A percentile compares a stretch with the other conserved stretches of the same genome.
These are phyloP conservation scores for Mortierella sp. DNA, from an alignment of 371 early-diverging fungal genomes.

Conservation along the genomic window DNA sequence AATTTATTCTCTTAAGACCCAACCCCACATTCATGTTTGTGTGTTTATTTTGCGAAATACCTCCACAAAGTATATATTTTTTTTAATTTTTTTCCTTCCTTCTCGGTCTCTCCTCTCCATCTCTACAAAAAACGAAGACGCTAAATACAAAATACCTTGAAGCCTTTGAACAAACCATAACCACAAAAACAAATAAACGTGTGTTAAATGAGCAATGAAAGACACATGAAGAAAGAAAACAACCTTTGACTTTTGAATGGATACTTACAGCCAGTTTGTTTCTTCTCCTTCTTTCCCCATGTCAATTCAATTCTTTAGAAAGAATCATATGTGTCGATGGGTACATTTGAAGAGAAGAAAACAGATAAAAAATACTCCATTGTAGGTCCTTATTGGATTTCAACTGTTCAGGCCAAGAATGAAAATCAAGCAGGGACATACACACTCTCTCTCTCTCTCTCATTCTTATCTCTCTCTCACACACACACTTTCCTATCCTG, in stretches of 20 bases:
- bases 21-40: not conserved
- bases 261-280: not conserved
- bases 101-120: no score
- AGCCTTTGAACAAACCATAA: not conserved
- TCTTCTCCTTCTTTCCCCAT: not conserved
- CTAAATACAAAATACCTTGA: not conserved
- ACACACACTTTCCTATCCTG: no score
- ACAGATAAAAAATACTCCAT: not conserved
- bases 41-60: not conserved
- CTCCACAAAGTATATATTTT: not conserved
- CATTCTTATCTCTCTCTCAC: not conserved
- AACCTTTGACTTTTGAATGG: not conserved
- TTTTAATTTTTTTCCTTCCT: not conserved
- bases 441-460: no score
- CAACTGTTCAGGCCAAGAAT: not conserved
- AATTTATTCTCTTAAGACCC: not conserved
- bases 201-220: not conserved
- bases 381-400: no score
- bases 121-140: not conserved
- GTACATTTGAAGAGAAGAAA: not conserved
- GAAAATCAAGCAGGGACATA: not conserved
- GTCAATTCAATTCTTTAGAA: not conserved
- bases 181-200: not conserved
- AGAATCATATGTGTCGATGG: not conserved
- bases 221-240: not conserved